Base-by-base conservation (phyloP, 2,329 filamentous ascomycete species). In the Ambrosiella cleistominuta region DNA sequence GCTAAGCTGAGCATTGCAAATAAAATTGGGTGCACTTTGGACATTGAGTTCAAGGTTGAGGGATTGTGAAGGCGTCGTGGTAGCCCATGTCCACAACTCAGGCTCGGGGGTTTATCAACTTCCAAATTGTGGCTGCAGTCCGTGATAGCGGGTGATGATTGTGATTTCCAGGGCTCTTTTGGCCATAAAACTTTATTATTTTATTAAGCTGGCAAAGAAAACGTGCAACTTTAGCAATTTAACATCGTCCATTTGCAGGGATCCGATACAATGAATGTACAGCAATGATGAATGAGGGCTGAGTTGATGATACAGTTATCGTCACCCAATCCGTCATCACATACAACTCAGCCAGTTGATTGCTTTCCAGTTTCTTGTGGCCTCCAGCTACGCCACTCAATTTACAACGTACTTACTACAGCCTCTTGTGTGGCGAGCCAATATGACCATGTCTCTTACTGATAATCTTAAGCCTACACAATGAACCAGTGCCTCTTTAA, bases 361-460 rank as follows among this genome's bases (percentile, higher is more conserved):
- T 17, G 50, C 55, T 27, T 55, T 47, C 27, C 11, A 47, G 44
- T 17, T 2, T 47, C 2, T 13, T 54, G 50, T 51, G 58, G 51
- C 55, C 55, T 50, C 58, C 58, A 45, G 59, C 50, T 56, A 60
- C 51, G 55, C 54, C 50, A n/a, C 57, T 15, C 11, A 17, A 13
- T 4, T 17, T 47, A 13, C n/a, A 13, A 47, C n/a, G n/a, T 47
- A 27, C 27, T 27, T 27, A 5, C 27, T 27, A 47, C 44, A 47
- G 44, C 44, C 44, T 47, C 44, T 15, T n/a, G n/a, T 27, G 4
- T 27, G 44, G n/a, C 13, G n/a, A 47, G n/a, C n/a, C 19, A 47
- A 13, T 47, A 13, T 47, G 7, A 47, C n/a, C n/a, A 47, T 47
- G 44, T 47, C 44, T 47, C 44, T 47, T 47, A 27, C 3, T 27